phyloP scores from a whole-genome alignment of 176 grass and related monocot genomes.

The Echinochloa phyllopogon region DNA sequence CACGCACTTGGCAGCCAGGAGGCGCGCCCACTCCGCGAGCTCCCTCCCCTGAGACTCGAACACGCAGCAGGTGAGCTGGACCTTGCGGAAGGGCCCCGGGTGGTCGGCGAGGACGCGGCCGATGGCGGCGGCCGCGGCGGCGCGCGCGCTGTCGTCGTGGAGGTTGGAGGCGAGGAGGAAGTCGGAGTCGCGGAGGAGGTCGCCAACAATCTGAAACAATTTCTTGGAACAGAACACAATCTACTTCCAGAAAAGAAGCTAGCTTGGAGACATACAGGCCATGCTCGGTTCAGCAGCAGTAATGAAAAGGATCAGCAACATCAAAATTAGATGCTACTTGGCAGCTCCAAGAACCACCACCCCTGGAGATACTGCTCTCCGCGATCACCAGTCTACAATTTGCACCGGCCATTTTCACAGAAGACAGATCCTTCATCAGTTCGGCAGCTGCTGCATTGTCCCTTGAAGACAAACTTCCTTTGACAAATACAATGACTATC shows the following conservation, averaged over 20 bases:
- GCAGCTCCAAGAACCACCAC: not conserved
- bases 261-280: not conserved
- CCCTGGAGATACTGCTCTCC: not conserved
- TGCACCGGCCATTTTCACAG: not conserved
- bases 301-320: not conserved
- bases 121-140: too few relatives aligned
- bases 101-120: not conserved
- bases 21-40: not conserved
- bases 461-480: not conserved
- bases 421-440: not conserved
- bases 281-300: not conserved
- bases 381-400: not conserved
- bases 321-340: not conserved
- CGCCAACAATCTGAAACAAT: not conserved
- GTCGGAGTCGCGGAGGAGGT: not conserved
- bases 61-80: not conserved
- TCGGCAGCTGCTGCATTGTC: not conserved
- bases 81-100: not conserved
- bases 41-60: not conserved
- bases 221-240: not conserved
- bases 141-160: too few relatives aligned
- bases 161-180: not conserved
- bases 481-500: not conserved
- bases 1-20: not conserved
- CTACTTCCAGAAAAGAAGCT: not conserved